Evolutionary conservation across 2,329 filamentous ascomycete species (phyloP), one percentile per base, ranked within the genome.

Genomic region (Myriosclerotinia curreyana): DNA sequence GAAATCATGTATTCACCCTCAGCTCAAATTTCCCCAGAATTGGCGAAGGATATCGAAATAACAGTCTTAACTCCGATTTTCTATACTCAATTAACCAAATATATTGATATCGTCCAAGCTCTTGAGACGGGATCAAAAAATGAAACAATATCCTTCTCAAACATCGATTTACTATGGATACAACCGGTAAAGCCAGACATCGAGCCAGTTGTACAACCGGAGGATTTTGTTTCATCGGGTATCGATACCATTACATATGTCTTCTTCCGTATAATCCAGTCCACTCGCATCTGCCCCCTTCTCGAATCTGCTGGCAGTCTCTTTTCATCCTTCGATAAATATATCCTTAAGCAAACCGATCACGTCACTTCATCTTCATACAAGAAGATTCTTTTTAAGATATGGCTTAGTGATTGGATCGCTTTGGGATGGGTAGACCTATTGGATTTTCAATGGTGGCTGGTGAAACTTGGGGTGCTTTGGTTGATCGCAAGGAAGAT

Each of bases 61-160:
- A 81, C 81, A 61, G 77, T 90, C 5, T 74, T 88, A 25, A 87
- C 85, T 0, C 87, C 88, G 0, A 78, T 77, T 0, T 91, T 91
- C 71, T 91, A 91, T 76, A 80, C 83, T 15, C 81, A 86, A 36
- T 86, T 90, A 55, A 79, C 86, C 0, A 80, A 83, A 67, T 89
- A 90, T 71, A 78, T 82, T 20, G 50, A 65, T 15, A 28, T 46
- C 12, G 3, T 62, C 12, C 15, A 48, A 38, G 63, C 25, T n/a
- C 28, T 62, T 14, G 40, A 62, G 0, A 50, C 22, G 22, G 61
- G 50, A 36, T 49, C 31, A 17, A 60, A 59, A 25, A 34, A 51
- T 40, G 36, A 64, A 54, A 63, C 22, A 7, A 14, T 64, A 51
- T 59, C 52, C 3, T 25, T 48, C 20, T 31, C 44, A 1, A 17